Percentiles rank a stretch among this genome's conserved stretches.
These are phyloP conservation scores for Helotiales sp. DNA, from an alignment of 2,329 filamentous ascomycete species.

Conservation along the genomic window DNA sequence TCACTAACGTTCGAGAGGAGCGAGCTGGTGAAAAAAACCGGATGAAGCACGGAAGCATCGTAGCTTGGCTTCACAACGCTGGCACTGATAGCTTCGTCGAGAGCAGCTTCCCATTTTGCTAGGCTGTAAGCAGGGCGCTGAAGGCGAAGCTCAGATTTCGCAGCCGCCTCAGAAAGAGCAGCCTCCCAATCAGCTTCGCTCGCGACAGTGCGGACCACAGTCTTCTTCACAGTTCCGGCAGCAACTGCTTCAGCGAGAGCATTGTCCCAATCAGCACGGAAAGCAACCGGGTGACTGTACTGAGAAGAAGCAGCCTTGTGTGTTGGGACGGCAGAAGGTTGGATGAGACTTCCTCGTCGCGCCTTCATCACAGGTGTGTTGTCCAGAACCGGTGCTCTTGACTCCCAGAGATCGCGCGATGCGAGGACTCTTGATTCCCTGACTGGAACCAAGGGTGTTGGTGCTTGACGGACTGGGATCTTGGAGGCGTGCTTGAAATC, in stretches of 20 bases:
- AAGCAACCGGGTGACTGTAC: slow-evolving; percentile 22
- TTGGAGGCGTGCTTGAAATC: slow-evolving; percentile 27
- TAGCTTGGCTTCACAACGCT: slow-evolving; percentile 11
- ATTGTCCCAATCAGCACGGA: slow-evolving; percentile 34
- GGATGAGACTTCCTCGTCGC: slow-evolving; percentile 9
- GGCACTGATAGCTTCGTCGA: slow-evolving; percentile 28
- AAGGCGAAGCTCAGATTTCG: slow-evolving; percentile 20
- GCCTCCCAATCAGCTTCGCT: slow-evolving; percentile 7
- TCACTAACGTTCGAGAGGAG: slow-evolving; percentile 20
- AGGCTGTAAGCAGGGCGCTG: slow-evolving; percentile 22
- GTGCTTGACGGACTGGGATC: slow-evolving; percentile 29
- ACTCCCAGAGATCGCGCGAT: slow-evolving; percentile 36
- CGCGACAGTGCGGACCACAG: slow-evolving; percentile 11
- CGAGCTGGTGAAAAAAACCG: slow-evolving; percentile 34
- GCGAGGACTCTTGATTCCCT: slow-evolving; percentile 38
- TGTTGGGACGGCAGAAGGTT: slow-evolving; percentile 1
- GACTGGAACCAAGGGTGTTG: slow-evolving; percentile 25
- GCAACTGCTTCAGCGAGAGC: slow-evolving; percentile 37
- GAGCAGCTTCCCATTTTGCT: slow-evolving; percentile 32
- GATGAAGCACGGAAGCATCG: slow-evolving; percentile 31
- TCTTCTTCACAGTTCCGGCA: slow-evolving; percentile 26
- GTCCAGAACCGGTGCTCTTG: slow-evolving; percentile 26
- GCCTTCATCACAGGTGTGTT: slow-evolving; percentile 26
- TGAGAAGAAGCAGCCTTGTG: slow-evolving; percentile 30
- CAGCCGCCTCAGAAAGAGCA: slow-evolving; percentile 20